phyloP scores from a whole-genome alignment of 352 stramenopile genomes.

The Phytophthora palmivora region DNA sequence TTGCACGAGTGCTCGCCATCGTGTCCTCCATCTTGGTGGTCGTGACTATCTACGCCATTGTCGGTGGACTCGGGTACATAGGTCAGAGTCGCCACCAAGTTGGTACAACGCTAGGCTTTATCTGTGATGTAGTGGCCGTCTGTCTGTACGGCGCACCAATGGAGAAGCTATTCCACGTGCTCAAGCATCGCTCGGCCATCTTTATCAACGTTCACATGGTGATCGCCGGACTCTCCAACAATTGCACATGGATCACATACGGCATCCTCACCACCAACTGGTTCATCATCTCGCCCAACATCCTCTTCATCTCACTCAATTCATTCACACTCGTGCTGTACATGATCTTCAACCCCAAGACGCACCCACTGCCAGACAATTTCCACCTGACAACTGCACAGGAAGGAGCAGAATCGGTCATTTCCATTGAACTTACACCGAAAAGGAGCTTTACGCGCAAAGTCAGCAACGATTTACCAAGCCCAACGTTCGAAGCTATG shows the following conservation, averaged over 20 bases:
- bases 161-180: conserved; percentile 48
- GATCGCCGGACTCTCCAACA: conserved; percentile 49
- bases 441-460: conserved; percentile 21
- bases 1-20: conserved; percentile 23
- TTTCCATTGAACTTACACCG: conserved; percentile 18
- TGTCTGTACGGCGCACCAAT: conserved; percentile 48
- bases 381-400: conserved; percentile 11
- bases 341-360: conserved; percentile 34
- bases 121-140: conserved; percentile 37
- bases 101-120: conserved; percentile 32
- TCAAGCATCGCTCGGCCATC: conserved; percentile 42
- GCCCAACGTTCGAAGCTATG: conserved; percentile 21
- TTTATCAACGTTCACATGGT: conserved; percentile 64
- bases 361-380: conserved; percentile 22
- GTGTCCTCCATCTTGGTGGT: conserved; percentile 28
- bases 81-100: conserved; percentile 32
- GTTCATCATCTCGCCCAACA: conserved; percentile 41
- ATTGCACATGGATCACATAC: conserved; percentile 47
- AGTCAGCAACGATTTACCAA: background rate
- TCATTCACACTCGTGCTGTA: conserved; percentile 39
- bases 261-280: conserved; percentile 37
- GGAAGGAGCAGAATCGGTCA: conserved; percentile 1
- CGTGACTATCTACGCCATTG: conserved; percentile 42
- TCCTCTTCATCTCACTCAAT: conserved; percentile 40
- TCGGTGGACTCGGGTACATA: conserved; percentile 39